Conservation (phyloP, 2,329 filamentous ascomycete genomes). For the Helotiales sp. region DNA sequence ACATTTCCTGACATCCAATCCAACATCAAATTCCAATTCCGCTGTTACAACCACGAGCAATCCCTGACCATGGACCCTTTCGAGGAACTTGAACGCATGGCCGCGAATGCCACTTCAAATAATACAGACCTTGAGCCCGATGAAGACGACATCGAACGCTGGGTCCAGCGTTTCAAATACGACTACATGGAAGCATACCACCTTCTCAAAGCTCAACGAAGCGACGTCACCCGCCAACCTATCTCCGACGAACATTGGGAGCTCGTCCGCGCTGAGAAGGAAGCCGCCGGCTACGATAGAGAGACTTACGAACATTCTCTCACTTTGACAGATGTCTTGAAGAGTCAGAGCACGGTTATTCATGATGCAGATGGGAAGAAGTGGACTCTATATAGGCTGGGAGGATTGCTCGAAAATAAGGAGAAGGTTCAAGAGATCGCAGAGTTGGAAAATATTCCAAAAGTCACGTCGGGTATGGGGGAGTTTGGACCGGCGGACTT, state of each 20-base stretch:
- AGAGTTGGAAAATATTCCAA: constrained; percentile 6
- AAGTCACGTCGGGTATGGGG: constrained; percentile 9
- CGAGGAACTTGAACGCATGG: constrained; percentile 17
- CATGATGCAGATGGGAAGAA: constrained; percentile 10
- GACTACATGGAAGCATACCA: constrained; percentile 4
- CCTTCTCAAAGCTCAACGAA: constrained; percentile 12
- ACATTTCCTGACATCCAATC: neutral
- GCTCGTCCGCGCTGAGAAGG: constrained; percentile 4
- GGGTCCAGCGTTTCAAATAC: constrained; percentile 13
- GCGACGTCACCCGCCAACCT: constrained; percentile 7
- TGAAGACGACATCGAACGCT: constrained; percentile 4
- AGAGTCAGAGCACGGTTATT: constrained; percentile 12
- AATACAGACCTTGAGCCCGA: neutral
- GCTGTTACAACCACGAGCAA: neutral
- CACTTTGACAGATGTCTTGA: constrained; percentile 9
- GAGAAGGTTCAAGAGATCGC: constrained; percentile 13
- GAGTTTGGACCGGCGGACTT: constrained; percentile 1
- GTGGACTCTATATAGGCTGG: constrained; percentile 10
- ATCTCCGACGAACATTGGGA: constrained; percentile 14
- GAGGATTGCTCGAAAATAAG: constrained; percentile 9
- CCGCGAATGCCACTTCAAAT: neutral
- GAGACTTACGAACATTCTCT: constrained; percentile 17
- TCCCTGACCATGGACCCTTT: neutral
- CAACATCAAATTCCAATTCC: neutral
- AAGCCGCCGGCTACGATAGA: constrained; percentile 11